Evolutionary conservation across 2,329 filamentous ascomycete genomes (phyloP).

Genomic region (Cladobotryum mycophilum): DNA sequence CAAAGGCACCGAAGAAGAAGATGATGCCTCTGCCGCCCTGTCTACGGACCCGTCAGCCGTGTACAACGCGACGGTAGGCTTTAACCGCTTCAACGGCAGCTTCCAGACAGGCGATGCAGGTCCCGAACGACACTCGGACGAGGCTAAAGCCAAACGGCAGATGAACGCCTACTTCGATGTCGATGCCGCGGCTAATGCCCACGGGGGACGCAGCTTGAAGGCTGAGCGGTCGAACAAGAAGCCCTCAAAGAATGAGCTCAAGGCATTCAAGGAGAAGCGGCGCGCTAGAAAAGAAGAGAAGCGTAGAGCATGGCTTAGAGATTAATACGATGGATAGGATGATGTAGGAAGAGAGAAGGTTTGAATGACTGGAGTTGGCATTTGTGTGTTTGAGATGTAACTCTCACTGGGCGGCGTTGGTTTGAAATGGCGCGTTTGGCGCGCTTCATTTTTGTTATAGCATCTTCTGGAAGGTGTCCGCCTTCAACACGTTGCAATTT

Average conservation of each 20-base stretch:
- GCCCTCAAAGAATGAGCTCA: constrained; percentile 76
- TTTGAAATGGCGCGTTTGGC: neutral
- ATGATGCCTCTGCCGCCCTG: constrained; percentile 22
- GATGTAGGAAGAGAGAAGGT: neutral
- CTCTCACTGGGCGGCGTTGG: neutral
- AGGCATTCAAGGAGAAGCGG: constrained; percentile 86
- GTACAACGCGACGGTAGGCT: constrained; percentile 66
- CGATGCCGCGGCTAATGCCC: constrained; percentile 83
- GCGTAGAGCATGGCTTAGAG: constrained; percentile 79
- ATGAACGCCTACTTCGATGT: constrained; percentile 96
- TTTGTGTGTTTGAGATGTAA: neutral
- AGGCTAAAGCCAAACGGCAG: constrained; percentile 79
- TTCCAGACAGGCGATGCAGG: constrained; percentile 65
- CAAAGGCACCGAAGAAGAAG: constrained; percentile 42
- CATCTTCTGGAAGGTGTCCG: no score
- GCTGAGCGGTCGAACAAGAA: constrained; percentile 84
- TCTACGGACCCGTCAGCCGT: constrained; percentile 38
- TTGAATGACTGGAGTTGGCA: constrained; percentile 3
- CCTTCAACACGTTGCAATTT: neutral
- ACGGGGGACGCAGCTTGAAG: constrained; percentile 85
- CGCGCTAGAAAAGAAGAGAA: constrained; percentile 91
- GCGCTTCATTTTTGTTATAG: no score
- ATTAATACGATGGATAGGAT: constrained; percentile 44
- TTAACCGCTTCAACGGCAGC: constrained; percentile 84
- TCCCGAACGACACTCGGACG: constrained; percentile 74